Evolutionary conservation across 208 protist genomes (phyloP), one percentile per base, ranked within the genome.

Genomic region (Balamuthia mandrillaris): DNA sequence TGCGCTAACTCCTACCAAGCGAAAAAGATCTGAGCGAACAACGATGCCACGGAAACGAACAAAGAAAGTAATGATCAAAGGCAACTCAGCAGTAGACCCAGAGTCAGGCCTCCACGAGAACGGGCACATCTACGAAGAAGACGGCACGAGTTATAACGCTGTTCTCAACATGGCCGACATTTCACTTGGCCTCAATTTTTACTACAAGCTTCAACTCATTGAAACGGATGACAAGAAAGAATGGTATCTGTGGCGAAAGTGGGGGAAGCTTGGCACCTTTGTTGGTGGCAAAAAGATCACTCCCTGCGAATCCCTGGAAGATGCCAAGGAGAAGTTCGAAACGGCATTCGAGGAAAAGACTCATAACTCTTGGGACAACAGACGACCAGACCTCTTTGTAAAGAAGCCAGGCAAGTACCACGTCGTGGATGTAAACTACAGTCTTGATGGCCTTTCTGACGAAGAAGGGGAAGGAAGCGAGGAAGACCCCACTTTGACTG

Each of bases 151-250:
- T 27, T 84, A 72, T 44, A 66, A 61, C 44, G 85, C 58, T n/a
- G 54, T 81, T 39, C 85, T 88, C 65, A 85, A 84, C 35, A 29
- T 44, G 18, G 85, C 77, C 35, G 85, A 65, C 18, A 21, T 65
- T 18, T 24, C 44, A 6, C 21, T n/a, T 0, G 85, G 77, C 1
- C 9, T 61, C 41, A 88, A 88, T 52, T 74, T 58, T 2, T 88
- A 66, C 77, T 88, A 88, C 85, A 52, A 52, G 14, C 63, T 88
- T 44, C 85, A 88, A 42, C 21, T 88, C 24, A 88, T 88, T 44
- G 61, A 88, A 45, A 12, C 21, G 39, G 74, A 84, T 60, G 14
- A 14, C 35, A 63, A 51, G 47, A 77, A 52, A 18, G 29, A 77
- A 33, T 54, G 27, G 45, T 56, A 85, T 52, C 6, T 88, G 27